These are phyloP conservation scores for Dictyostelium firmibasis DNA, from an alignment of 78 protist genomes.

Conservation along the genomic window DNA sequence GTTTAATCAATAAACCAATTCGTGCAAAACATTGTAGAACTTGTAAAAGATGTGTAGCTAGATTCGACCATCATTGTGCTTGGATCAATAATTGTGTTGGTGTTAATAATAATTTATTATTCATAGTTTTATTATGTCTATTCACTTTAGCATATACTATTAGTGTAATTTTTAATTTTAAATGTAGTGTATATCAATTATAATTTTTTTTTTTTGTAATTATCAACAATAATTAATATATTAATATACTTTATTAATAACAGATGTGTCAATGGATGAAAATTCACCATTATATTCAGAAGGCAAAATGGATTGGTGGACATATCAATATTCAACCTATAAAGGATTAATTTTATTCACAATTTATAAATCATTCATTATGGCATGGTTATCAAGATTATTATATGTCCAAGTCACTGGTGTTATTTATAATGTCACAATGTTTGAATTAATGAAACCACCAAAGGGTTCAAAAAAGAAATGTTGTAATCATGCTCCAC, in stretches of 20 bases:
- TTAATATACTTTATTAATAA: not conserved
- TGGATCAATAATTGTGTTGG: conserved; percentile 91
- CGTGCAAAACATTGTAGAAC: conserved; percentile 84
- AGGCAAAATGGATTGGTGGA: not conserved
- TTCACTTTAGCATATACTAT: not conserved
- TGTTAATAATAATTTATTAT: conserved; percentile 64
- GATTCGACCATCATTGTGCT: conserved; percentile 88
- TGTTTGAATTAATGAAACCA: conserved; percentile 65
- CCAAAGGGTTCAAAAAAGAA: not conserved
- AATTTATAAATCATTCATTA: conserved; percentile 9
- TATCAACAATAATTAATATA: no score
- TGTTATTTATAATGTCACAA: conserved; percentile 42
- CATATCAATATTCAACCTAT: conserved; percentile 3
- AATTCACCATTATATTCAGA: conserved; percentile 11
- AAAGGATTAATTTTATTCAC: conserved; percentile 17
- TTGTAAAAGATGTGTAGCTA: conserved; percentile 81
- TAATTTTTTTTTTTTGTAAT: no score
- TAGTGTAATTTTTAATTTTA: conserved; percentile 30
- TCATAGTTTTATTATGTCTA: conserved; percentile 24
- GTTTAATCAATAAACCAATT: conserved; percentile 78
- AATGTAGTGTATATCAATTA: conserved; percentile 34
- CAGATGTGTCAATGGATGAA: not conserved
- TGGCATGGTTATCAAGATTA: conserved; percentile 36
- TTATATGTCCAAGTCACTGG: conserved; percentile 44
- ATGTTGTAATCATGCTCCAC: not conserved